A percentile compares a stretch with the other conserved stretches of the same genome.
Evolutionary conservation across 345 rosid genomes (phyloP).

Genomic region (Dipteronia sinensis): DNA sequence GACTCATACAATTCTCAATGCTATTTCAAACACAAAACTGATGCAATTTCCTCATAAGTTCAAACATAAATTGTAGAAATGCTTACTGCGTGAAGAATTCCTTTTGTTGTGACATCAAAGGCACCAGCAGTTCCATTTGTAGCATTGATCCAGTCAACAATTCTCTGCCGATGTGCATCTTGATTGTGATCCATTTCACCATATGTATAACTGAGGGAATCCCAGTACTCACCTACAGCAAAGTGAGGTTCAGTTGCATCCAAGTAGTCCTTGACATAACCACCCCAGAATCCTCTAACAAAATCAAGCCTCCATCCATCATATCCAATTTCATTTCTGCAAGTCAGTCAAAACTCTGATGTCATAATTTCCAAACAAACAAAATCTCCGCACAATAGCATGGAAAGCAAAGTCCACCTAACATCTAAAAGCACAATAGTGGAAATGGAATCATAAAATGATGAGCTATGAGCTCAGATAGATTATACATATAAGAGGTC

Average conservation of each 20-base stretch:
- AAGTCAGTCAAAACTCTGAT: conserved; percentile 23
- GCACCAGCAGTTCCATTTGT: conserved; percentile 87
- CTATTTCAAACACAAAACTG: neutral
- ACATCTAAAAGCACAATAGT: neutral
- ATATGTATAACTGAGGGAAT: conserved; percentile 83
- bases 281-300: conserved; percentile 99
- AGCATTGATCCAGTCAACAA: conserved; percentile 88
- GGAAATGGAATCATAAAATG: neutral
- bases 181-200: conserved; percentile 93
- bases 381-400: neutral
- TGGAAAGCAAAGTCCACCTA: neutral
- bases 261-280: conserved; percentile 96
- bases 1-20: neutral
- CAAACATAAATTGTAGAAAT: conserved; percentile 1
- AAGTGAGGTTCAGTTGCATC: conserved; percentile 84
- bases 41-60: neutral
- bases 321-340: conserved; percentile 92
- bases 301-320: conserved; percentile 99
- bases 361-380: neutral
- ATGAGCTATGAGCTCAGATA: neutral
- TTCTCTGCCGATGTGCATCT: conserved; percentile 94
- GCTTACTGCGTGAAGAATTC: conserved; percentile 87
- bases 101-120: conserved; percentile 97
- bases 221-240: conserved; percentile 97
- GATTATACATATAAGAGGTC: neutral